A percentile compares a stretch with the other conserved stretches of the same genome.
Conservation (phyloP, 2,329 filamentous ascomycete genomes). For the Fusarium buharicum region DNA sequence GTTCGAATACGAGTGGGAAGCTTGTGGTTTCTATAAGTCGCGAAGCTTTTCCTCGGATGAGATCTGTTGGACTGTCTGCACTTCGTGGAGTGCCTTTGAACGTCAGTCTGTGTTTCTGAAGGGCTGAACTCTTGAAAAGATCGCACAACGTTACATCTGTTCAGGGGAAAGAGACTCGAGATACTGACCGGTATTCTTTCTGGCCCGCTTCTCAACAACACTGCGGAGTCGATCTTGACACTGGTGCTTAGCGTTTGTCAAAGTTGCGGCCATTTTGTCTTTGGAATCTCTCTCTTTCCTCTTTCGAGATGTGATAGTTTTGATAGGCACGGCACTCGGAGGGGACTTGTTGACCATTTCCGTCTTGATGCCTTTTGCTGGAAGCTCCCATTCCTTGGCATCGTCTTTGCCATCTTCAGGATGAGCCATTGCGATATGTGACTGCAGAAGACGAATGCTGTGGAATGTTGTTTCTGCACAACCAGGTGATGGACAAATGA, state of each 20-base stretch:
- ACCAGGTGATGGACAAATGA: conserved; percentile 54
- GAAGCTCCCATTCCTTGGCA: conserved; percentile 46
- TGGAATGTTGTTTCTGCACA: conserved; percentile 53
- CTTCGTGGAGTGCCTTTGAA: conserved; percentile 42
- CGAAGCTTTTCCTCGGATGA: conserved; percentile 43
- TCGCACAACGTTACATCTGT: background rate
- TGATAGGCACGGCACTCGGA: background rate
- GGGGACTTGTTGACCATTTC: background rate
- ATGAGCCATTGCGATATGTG: conserved; percentile 54
- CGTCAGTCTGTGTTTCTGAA: conserved; percentile 19
- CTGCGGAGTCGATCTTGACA: conserved; percentile 51
- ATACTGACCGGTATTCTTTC: conserved; percentile 44
- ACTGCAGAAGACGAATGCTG: conserved; percentile 50
- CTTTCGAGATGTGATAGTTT: conserved; percentile 30
- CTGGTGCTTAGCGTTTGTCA: conserved; percentile 50
- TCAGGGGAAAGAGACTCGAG: background rate
- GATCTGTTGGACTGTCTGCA: conserved; percentile 49
- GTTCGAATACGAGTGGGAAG: conserved; percentile 57
- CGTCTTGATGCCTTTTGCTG: background rate
- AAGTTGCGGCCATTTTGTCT: conserved; percentile 28
- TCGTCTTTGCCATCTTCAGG: conserved; percentile 32
- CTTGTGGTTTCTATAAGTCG: conserved; percentile 49
- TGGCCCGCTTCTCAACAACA: conserved; percentile 51
- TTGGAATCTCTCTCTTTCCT: conserved; percentile 17
- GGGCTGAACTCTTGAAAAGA: too few relatives aligned